phyloP scores from a whole-genome alignment of 108 stramenopile species.

The Pseudonitzschia multistriata region DNA sequence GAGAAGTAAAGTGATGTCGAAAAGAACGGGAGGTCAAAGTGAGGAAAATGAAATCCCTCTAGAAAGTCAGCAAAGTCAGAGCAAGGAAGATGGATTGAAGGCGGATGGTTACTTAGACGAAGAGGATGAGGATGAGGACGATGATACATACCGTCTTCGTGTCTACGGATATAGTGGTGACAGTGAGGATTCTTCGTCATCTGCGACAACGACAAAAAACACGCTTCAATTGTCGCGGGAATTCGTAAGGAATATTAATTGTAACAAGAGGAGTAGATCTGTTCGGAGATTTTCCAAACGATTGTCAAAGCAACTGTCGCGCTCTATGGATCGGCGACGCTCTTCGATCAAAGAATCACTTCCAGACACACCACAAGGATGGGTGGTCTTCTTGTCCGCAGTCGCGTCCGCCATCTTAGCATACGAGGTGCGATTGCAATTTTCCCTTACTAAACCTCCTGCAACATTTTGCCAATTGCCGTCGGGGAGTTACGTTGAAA shows the following conservation, averaged over 20 bases:
- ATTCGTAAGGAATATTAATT: background rate
- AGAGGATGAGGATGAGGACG: constrained; percentile 10
- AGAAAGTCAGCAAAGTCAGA: background rate
- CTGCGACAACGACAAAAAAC: background rate
- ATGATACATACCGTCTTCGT: constrained; percentile 14
- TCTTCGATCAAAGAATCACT: constrained; percentile 49
- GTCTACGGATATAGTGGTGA: constrained; percentile 17
- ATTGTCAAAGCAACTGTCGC: constrained; percentile 10
- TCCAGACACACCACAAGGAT: constrained; percentile 65
- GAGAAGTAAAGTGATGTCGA: background rate
- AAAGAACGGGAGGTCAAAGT: background rate
- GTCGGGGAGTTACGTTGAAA: constrained; percentile 20
- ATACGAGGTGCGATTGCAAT: constrained; percentile 60
- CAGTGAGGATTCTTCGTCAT: background rate
- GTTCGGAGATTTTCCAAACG: constrained; percentile 38
- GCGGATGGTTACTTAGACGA: background rate
- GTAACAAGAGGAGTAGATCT: background rate
- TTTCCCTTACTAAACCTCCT: constrained; percentile 54
- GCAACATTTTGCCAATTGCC: constrained; percentile 59
- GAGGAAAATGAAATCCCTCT: background rate
- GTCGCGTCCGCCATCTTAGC: constrained; percentile 43
- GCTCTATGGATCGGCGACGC: constrained; percentile 28
- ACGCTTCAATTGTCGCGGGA: background rate
- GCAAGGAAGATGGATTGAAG: background rate
- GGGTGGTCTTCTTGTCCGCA: constrained; percentile 51